Evolutionary conservation across 108 stramenopile species (phyloP).

Genomic region (Fragilaria crotonensis): DNA sequence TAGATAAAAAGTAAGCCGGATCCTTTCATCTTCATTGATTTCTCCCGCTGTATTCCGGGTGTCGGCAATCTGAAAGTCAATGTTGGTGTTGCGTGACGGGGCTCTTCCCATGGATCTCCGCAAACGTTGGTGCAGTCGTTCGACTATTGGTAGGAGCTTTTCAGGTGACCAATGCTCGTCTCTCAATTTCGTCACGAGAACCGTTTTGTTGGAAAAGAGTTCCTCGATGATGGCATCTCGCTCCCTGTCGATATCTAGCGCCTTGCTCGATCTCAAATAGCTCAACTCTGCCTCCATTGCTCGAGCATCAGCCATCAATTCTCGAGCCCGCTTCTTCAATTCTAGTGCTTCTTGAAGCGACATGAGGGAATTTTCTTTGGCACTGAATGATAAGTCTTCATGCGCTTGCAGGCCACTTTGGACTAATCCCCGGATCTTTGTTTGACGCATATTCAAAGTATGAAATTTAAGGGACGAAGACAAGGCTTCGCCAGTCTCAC

Average conservation of each 20-base stretch:
- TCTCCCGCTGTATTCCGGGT: constrained; percentile 1
- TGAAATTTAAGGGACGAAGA: no score
- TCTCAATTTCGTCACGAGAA: constrained; percentile 28
- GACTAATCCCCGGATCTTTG: no score
- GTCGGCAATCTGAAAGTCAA: constrained; percentile 22
- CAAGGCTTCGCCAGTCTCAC: no score
- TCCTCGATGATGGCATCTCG: constrained; percentile 28
- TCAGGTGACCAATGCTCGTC: constrained; percentile 22
- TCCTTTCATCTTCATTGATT: constrained; percentile 9
- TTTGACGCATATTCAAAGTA: no score
- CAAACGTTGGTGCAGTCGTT: constrained; percentile 43
- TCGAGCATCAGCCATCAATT: constrained; percentile 35
- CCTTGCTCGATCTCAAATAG: constrained; percentile 8
- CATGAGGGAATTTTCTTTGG: no score
- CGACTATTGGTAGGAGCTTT: constrained; percentile 36
- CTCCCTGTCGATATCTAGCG: constrained; percentile 18
- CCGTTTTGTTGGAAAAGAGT: constrained; percentile 12
- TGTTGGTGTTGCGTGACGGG: constrained; percentile 12
- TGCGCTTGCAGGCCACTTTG: no score
- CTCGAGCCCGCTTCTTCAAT: constrained; percentile 37
- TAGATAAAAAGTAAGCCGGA: constrained; percentile 19
- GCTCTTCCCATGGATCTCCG: constrained; percentile 3
- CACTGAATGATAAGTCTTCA: no score
- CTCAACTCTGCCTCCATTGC: constrained; percentile 32
- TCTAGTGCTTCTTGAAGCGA: constrained; percentile 24